phyloP scores from a whole-genome alignment of 1,284 basidiomycete genomes.

The Boletus smithii region DNA sequence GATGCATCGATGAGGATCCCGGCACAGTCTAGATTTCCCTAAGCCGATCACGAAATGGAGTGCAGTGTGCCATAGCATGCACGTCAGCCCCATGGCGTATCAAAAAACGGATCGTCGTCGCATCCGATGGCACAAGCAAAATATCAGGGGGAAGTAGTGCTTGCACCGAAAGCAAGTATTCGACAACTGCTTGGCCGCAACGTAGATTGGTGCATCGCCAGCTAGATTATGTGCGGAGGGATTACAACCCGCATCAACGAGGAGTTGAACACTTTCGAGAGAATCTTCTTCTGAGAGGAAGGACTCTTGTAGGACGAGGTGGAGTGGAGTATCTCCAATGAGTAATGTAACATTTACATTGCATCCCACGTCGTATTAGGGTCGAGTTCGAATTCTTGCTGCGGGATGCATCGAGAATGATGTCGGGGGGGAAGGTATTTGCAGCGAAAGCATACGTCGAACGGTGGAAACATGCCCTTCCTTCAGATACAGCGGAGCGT shows the following conservation, averaged over 20 bases:
- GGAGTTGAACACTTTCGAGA: background rate
- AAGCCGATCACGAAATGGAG: too few species aligned
- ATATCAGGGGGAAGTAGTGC: background rate
- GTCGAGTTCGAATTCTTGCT: background rate
- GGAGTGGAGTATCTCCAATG: background rate
- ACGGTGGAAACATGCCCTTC: background rate
- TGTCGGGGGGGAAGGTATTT: background rate
- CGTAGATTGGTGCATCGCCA: background rate
- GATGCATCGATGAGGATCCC: too few species aligned
- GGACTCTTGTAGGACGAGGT: background rate
- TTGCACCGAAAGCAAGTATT: background rate
- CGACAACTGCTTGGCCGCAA: background rate
- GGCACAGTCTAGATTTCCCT: too few species aligned
- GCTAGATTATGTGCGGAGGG: background rate
- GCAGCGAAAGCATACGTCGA: background rate
- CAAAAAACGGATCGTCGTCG: too few species aligned
- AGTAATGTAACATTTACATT: background rate
- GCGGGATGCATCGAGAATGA: background rate
- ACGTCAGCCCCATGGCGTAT: too few species aligned
- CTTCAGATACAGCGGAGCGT: background rate
- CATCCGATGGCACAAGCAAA: too few species aligned
- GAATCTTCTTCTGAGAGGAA: background rate
- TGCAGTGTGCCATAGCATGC: too few species aligned
- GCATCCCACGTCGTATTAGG: background rate
- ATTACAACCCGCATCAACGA: background rate